A percentile compares a stretch with the other conserved stretches of the same genome.
Conservation (phyloP, 1,284 basidiomycete genomes). For the Moesziomyces aphidis region DNA sequence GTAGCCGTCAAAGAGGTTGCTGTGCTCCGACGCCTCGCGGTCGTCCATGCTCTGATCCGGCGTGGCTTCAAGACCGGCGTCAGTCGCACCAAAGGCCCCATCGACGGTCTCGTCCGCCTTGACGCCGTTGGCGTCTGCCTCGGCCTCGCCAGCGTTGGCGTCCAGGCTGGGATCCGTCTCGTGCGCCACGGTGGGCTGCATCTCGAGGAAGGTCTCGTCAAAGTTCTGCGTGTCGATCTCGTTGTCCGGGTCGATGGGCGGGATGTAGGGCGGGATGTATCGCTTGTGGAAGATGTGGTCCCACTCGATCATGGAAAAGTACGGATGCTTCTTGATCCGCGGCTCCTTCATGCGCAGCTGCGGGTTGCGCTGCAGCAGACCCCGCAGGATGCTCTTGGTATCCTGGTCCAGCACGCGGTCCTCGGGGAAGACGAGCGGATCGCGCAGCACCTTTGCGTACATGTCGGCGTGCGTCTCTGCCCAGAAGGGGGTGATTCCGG, state of each 20-base stretch:
- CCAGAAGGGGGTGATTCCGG: slow-evolving; percentile 98
- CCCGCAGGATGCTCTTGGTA: slow-evolving; percentile 92
- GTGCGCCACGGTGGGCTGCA: slow-evolving; percentile 69
- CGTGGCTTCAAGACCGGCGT: slow-evolving; percentile 10
- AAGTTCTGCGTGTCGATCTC: slow-evolving; percentile 97
- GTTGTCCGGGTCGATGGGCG: slow-evolving; percentile 89
- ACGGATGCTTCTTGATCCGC: slow-evolving; percentile 90
- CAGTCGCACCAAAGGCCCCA: slow-evolving; percentile 3
- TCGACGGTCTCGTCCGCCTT: slow-evolving; percentile 23
- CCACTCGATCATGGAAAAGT: slow-evolving; percentile 97
- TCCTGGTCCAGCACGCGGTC: slow-evolving; percentile 90
- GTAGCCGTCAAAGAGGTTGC: slow-evolving; percentile 61
- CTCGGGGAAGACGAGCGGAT: slow-evolving; percentile 87
- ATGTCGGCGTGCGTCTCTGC: slow-evolving; percentile 92
- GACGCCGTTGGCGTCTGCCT: slow-evolving; percentile 6
- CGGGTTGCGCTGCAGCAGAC: slow-evolving; percentile 91
- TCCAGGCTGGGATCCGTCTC: slow-evolving; percentile 32
- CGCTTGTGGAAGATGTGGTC: slow-evolving; percentile 92
- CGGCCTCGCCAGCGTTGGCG: slow-evolving; percentile 9
- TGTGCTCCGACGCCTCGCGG: slow-evolving; percentile 25
- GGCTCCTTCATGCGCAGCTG: slow-evolving; percentile 89
- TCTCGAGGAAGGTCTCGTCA: slow-evolving; percentile 94
- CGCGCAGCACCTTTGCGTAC: slow-evolving; percentile 89
- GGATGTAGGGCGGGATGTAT: slow-evolving; percentile 97
- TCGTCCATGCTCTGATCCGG: slow-evolving; percentile 46